Conservation (phyloP, 2,329 filamentous ascomycete genomes). For the Xylariaceae sp. region DNA sequence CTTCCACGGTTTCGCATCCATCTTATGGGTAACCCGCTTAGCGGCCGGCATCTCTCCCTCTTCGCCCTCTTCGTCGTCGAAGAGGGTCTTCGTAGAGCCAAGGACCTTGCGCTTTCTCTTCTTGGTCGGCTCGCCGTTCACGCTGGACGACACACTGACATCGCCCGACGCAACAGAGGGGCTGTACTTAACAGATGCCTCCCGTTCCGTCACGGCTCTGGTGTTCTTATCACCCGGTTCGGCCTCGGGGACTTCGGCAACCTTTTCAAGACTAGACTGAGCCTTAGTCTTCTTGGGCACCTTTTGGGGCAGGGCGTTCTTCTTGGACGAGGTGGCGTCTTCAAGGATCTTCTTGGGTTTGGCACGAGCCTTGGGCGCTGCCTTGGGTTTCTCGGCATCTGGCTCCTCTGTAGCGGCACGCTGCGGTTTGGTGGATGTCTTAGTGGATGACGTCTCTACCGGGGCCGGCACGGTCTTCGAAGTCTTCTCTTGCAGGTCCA, state of each 20-base stretch:
- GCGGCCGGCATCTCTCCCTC: conserved; percentile 34
- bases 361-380: conserved; percentile 39
- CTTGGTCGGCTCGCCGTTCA: conserved; percentile 38
- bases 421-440: conserved; percentile 15
- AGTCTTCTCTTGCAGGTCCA: conserved; percentile 16
- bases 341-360: conserved; percentile 43
- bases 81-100: conserved; percentile 60
- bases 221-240: conserved; percentile 9
- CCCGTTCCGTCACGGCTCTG: conserved; percentile 26
- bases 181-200: conserved; percentile 32
- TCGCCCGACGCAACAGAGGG: conserved; percentile 27
- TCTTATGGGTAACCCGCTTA: background rate
- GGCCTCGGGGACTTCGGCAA: conserved; percentile 32
- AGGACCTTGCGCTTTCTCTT: conserved; percentile 72
- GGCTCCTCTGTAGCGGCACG: conserved; percentile 20
- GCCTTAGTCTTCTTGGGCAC: conserved; percentile 31
- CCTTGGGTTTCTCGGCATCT: conserved; percentile 27
- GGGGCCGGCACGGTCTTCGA: background rate
- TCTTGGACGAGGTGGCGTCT: conserved; percentile 43
- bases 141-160: conserved; percentile 22
- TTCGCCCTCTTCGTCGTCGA: conserved; percentile 58
- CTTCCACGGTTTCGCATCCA: too few species aligned
- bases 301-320: conserved; percentile 37
- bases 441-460: conserved; percentile 14
- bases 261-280: conserved; percentile 31